Base-by-base conservation (phyloP, 768 basidiomycete genomes). In the Albatrellus ellisii region DNA sequence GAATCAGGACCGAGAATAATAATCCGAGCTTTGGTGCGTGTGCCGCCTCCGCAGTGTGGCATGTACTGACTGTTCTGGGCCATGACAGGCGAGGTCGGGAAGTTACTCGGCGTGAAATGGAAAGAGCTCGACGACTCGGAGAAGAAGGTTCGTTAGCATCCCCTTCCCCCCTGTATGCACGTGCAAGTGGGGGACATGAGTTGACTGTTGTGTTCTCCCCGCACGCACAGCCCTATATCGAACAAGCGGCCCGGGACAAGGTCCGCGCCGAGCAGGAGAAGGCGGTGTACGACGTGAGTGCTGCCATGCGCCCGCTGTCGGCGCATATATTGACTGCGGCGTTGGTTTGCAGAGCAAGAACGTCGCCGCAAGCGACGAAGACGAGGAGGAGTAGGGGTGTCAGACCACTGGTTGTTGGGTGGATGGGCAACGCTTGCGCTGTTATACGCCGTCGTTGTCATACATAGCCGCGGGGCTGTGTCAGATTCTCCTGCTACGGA, bases 41-140 rank as follows among this genome's bases (percentile, higher is more conserved):
- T 46, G 15, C 12, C 22, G 35, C 36, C 15, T 20, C 21, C 11
- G 28, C 14, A 42, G 6, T 34, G n/a, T 43, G 28, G 41, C 24
- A 35, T 38, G 53, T 42, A 29, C 45, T 9, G 42, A 17, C 29
- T 46, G 20, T 36, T 28, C 27, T 36, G 39, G n/a, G n/a, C n/a
- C n/a, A n/a, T n/a, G 43, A 24, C 56, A 88, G 87, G 88, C 49
- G 89, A 94, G 61, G 74, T 95, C 45, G 94, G 92, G 53, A 95
- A 91, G 65, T 72, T 95, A 35, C 78, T 98, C 45, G 94, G 94
- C 31, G 81, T 82, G 39, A 91, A 90, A 65, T 98, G 94, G 94
- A 97, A 95, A 72, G 88, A 89, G 59, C 73, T 95, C 54, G 77
- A 77, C 41, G 88, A 90, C 4, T 73, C 74, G 26, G 90, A 95